phyloP scores from a whole-genome alignment of 129 eudicot genomes.

The Lonicera japonica region DNA sequence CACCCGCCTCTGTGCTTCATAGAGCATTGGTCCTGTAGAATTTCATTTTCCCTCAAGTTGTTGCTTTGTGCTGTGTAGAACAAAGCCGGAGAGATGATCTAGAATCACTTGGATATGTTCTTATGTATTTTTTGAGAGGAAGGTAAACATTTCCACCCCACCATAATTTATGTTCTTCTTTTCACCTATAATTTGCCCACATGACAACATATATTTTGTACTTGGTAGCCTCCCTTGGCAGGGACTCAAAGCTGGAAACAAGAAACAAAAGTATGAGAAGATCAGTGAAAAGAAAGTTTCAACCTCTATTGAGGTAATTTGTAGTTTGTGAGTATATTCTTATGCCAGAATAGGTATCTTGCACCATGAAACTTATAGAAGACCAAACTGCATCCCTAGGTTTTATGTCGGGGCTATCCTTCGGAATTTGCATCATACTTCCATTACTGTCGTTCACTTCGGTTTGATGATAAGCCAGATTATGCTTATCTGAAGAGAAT shows the following conservation, averaged over 20 bases:
- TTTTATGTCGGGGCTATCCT: conserved; percentile 91
- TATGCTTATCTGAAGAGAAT: conserved; percentile 89
- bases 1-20: too few relatives aligned
- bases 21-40: too few relatives aligned
- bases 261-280: conserved; percentile 91
- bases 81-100: conserved; percentile 98
- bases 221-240: conserved; percentile 91
- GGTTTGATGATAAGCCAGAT: conserved; percentile 98
- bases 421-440: conserved; percentile 94
- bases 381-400: conserved; percentile 30
- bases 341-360: neutral
- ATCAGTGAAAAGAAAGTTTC: conserved; percentile 91
- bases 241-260: conserved; percentile 94
- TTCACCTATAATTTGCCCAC: neutral
- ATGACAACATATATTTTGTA: conserved; percentile 13
- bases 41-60: conserved; percentile 13
- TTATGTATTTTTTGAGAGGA: conserved; percentile 97
- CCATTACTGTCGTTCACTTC: conserved; percentile 87
- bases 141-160: conserved; percentile 37
- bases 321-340: neutral
- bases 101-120: conserved; percentile 96
- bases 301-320: conserved; percentile 89
- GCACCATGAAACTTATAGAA: conserved; percentile 6
- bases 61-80: conserved; percentile 34
- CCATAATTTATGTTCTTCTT: neutral